Evolutionary conservation across 1,139 yeast genomes (phyloP).

Genomic region (Diutina siamensis): DNA sequence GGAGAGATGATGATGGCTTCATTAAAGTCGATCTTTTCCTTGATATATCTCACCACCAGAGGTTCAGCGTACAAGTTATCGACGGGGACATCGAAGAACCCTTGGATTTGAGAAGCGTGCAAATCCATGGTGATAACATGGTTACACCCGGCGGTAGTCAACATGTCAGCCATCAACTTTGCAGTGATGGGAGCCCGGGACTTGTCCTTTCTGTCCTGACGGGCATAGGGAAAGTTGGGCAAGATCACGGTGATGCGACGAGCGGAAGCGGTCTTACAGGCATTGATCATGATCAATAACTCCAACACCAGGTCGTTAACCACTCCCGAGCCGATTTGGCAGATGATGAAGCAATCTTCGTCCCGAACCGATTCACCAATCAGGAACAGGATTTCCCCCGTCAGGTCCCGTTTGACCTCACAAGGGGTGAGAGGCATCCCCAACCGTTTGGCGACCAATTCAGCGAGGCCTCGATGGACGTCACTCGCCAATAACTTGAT

Average conservation of each 20-base stretch:
- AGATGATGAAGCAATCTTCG: constrained; percentile 77
- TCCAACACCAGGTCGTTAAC: constrained; percentile 90
- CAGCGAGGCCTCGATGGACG: constrained; percentile 83
- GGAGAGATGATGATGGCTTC: constrained; percentile 74
- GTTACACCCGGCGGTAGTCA: constrained; percentile 93
- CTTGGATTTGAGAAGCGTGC: constrained; percentile 85
- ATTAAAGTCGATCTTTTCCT: constrained; percentile 37
- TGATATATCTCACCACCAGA: constrained; percentile 56
- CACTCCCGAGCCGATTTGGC: constrained; percentile 72
- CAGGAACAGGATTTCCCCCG: constrained; percentile 65
- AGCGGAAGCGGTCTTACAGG: constrained; percentile 94
- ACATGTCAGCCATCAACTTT: constrained; percentile 70
- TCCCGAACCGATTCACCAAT: constrained; percentile 81
- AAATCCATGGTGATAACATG: constrained; percentile 95
- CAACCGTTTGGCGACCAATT: constrained; percentile 54
- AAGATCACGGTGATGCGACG: constrained; percentile 86
- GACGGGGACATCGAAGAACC: constrained; percentile 71
- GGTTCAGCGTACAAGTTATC: constrained; percentile 80
- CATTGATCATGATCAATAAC: constrained; percentile 76
- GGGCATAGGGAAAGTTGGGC: constrained; percentile 89
- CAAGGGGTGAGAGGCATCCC: constrained; percentile 46
- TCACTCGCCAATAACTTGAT: constrained; percentile 84
- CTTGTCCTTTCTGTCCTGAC: constrained; percentile 82
- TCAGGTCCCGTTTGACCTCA: constrained; percentile 39
- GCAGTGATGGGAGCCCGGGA: constrained; percentile 79